Evolutionary conservation across 768 basidiomycete genomes (phyloP), one percentile per base, ranked within the genome.

Genomic region (Boletus edulis): DNA sequence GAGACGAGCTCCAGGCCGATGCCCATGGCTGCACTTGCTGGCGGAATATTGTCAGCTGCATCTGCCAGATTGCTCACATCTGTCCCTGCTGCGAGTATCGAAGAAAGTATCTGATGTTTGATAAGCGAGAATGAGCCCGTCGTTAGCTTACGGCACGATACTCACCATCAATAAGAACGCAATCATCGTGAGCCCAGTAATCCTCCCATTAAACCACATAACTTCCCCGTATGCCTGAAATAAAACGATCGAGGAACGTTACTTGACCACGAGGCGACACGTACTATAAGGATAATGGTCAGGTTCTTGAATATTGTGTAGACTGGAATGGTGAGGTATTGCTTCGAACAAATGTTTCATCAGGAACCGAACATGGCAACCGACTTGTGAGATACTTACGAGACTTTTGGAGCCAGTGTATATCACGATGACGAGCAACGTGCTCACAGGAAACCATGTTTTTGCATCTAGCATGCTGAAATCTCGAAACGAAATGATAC

Each of bases 261-360:
- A 55, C 40, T 17, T 29, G 7, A 20, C 4, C 20, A 52, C 14
- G 18, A 48, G 15, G 27, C 22, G 49, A 22, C 10, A 78, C 88
- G 61, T 59, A 93, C 95, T 67, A 98, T 98, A 29, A 99, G 81
- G 61, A 99, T 98, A 65, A 98, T 99, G n/a, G 97, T 98, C 65
- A 98, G 67, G 70, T 99, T 99, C 74, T 99, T 99, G 83, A 98
- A 98, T 59, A 99, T 98, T 1, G 97, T 98, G 74, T 98, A 99
- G 27, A 98, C 86, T 0, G 97, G 97, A 72, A 99, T 98, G 60
- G 85, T 91, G 46, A 99, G 79, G 73, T 86, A 93, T 95, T 98
- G 97, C 94, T 98, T 71, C 6, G 35, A 13, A 43, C 11, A 20
- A 20, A 46, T 47, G 27, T 20, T 51, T 49, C 52, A 52, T 29